Conservation (phyloP, 2,329 filamentous ascomycete genomes). For the Penicillium decumbens region DNA sequence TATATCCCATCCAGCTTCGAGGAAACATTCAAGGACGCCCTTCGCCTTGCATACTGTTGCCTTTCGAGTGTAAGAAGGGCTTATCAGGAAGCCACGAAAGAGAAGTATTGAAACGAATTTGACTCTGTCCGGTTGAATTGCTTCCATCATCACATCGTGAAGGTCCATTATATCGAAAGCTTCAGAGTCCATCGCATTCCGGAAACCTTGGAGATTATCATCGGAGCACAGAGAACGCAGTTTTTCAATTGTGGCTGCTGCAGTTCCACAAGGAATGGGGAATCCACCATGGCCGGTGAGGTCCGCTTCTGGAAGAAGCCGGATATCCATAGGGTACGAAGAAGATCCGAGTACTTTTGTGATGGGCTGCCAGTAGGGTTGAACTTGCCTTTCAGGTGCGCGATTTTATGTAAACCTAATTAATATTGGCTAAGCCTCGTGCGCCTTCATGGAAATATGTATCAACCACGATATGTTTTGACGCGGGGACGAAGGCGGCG, state of each 20-base stretch:
- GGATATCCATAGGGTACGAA: too few species aligned
- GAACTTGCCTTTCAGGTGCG: too few species aligned
- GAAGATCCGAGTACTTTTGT: too few species aligned
- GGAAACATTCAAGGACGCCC: background rate
- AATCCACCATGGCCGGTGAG: background rate
- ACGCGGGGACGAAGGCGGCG: conserved; percentile 31
- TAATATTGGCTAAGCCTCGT: too few species aligned
- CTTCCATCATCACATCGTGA: conserved; percentile 2
- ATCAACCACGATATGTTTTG: conserved; percentile 7
- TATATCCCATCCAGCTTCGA: conserved; percentile 8
- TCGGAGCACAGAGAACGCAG: background rate
- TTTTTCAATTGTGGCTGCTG: background rate
- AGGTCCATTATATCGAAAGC: conserved; percentile 1
- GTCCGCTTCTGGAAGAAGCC: background rate
- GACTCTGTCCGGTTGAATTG: background rate
- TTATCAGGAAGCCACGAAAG: background rate
- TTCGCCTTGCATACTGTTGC: conserved; percentile 2
- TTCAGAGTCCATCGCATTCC: background rate
- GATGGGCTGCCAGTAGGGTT: too few species aligned
- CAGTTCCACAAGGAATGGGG: background rate
- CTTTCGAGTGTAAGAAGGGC: background rate
- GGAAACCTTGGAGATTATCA: background rate
- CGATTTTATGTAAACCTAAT: too few species aligned
- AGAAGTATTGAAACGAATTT: conserved; percentile 2
- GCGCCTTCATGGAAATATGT: too few species aligned